Base-by-base conservation (phyloP, 306 rosid species). In the Malus domestica region DNA sequence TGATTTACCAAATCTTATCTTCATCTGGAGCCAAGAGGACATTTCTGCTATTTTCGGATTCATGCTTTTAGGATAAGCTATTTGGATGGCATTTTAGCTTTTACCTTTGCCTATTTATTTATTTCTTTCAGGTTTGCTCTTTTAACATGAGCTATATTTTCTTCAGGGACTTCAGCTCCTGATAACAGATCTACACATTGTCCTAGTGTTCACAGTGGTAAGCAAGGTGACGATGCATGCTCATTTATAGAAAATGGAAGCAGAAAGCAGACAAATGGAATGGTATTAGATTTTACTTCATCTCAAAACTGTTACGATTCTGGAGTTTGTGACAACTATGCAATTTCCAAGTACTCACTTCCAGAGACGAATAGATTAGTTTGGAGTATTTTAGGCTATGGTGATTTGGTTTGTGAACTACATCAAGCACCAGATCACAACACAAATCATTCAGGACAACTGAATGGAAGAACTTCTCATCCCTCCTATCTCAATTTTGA, bases 401-500 rank as follows among this genome's bases (percentile, higher is more conserved):
- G 76, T 52, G 82, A 80, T 72, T 74, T 89, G 77, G 89, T 88
- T 49, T 90, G 98, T 76, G 78, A 90, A 71, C 20, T 81, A 59
- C 83, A 57, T 40, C 73, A 44, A 70, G 59, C 64, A 40, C 71
- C 25, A 52, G 85, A 81, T 58, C 83, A 79, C 27, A 85, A 73
- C 12, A 23, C 9, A 22, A 81, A 61, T 57, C 75, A 46, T 63
- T 42, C 69, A 68, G 80, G 68, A 35, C 80, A 76, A 68, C 74
- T 74, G 51, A 60, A 74, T 49, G 86, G 78, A 60, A 84, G 81
- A 82, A 70, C 62, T 10, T 80, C 75, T 40, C 81, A 82, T 25
- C 62, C 88, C 19, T 25, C 81, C 4, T 77, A 81, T 83, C 91
- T 86, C 73, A 85, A 86, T 79, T 61, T 80, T 52, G 93, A 88